Evolutionary conservation across 768 basidiomycete species (phyloP).

Genomic region (Cantharellus anzutake): DNA sequence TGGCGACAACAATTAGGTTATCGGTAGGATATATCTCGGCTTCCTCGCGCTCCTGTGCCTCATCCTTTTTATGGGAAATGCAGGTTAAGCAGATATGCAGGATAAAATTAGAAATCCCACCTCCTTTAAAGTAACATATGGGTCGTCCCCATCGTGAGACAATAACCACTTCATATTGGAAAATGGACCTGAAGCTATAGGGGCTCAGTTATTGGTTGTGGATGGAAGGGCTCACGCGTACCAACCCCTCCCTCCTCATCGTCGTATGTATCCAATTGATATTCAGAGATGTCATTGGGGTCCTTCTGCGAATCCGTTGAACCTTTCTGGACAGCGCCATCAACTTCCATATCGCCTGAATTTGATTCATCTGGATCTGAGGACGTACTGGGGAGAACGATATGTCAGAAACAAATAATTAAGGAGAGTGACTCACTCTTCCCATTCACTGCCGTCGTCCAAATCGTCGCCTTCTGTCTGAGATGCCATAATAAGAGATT

Average conservation of each 20-base stretch:
- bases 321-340: slow-evolving; percentile 43
- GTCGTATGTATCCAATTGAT: slow-evolving; percentile 86
- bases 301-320: slow-evolving; percentile 14
- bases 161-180: slow-evolving; percentile 90
- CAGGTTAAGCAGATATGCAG: not conserved
- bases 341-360: slow-evolving; percentile 30
- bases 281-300: slow-evolving; percentile 59
- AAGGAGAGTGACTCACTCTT: slow-evolving; percentile 48
- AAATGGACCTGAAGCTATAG: slow-evolving; percentile 41
- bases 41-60: slow-evolving; percentile 73
- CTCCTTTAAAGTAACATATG: slow-evolving; percentile 91
- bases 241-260: slow-evolving; percentile 36
- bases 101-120: slow-evolving; percentile 20
- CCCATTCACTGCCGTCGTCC: slow-evolving; percentile 43
- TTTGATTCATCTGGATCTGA: not conserved
- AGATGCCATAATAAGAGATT: slow-evolving; percentile 61
- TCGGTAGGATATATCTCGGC: slow-evolving; percentile 79
- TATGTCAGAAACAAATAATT: not conserved
- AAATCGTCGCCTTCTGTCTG: slow-evolving; percentile 41
- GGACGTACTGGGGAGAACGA: not conserved
- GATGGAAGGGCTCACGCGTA: not conserved
- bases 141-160: slow-evolving; percentile 89
- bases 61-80: slow-evolving; percentile 26
- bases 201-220: not conserved
- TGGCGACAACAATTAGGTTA: slow-evolving; percentile 80